Evolutionary conservation across 352 stramenopile species (phyloP).

Genomic region (Phytopythium sindhum): DNA sequence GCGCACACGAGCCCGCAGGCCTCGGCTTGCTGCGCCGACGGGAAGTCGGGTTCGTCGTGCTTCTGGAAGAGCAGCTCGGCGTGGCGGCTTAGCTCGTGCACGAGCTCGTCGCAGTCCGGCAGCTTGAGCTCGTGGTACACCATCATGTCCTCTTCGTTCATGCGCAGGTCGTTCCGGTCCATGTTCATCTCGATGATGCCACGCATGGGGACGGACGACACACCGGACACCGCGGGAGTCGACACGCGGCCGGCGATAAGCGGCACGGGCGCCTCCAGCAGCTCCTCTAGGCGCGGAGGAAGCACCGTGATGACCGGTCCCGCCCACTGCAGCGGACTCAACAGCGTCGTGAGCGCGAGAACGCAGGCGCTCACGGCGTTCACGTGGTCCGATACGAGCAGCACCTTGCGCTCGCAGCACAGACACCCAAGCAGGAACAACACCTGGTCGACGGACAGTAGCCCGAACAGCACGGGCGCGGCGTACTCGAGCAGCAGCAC

Average conservation of each 20-base stretch:
- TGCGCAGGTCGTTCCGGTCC: conserved; percentile 69
- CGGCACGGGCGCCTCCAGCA: conserved; percentile 73
- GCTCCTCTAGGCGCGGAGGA: conserved; percentile 59
- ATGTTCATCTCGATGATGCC: conserved; percentile 83
- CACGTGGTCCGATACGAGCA: conserved; percentile 73
- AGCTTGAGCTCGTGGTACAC: conserved; percentile 77
- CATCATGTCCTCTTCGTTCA: conserved; percentile 75
- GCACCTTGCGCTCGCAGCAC: conserved; percentile 73
- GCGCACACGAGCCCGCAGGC: conserved; percentile 67
- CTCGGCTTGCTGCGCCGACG: conserved; percentile 63
- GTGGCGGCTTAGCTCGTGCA: conserved; percentile 59
- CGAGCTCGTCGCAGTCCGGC: conserved; percentile 63
- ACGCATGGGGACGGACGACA: conserved; percentile 46
- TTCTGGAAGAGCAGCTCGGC: conserved; percentile 58
- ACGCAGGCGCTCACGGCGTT: conserved; percentile 77
- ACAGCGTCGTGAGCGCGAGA: conserved; percentile 62
- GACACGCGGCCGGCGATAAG: conserved; percentile 76
- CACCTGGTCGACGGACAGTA: conserved; percentile 76
- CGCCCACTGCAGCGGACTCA: conserved; percentile 70
- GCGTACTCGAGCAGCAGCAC: conserved; percentile 73
- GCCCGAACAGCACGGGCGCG: conserved; percentile 59
- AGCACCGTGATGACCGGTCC: conserved; percentile 74
- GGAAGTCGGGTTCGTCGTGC: conserved; percentile 50
- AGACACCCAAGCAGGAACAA: conserved; percentile 72
- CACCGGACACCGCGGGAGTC: conserved; percentile 36